These are phyloP conservation scores for Parsonsia alboflavescens DNA, from an alignment of 257 asterid species.

Conservation along the genomic window DNA sequence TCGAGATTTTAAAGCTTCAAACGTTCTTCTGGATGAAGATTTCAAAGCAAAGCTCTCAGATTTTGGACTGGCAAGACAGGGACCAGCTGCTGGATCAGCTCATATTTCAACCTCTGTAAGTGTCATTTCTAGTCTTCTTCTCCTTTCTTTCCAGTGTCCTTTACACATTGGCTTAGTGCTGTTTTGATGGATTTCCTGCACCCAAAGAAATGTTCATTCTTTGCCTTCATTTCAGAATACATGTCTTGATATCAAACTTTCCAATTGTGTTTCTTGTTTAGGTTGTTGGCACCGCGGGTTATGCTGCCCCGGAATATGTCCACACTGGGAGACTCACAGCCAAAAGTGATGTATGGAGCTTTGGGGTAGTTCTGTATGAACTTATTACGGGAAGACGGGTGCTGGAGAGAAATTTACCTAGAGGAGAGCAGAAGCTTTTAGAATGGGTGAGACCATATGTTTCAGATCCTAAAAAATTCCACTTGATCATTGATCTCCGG, in stretches of 20 bases:
- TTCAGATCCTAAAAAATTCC: constrained; percentile 73
- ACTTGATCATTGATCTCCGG: constrained; percentile 57
- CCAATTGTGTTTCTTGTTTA: constrained; percentile 12
- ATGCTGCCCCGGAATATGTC: constrained; percentile 92
- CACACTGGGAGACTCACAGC: constrained; percentile 79
- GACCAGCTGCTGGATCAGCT: constrained; percentile 71
- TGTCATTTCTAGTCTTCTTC: constrained; percentile 14
- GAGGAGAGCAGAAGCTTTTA: constrained; percentile 82
- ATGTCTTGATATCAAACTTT: neutral
- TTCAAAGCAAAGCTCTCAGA: constrained; percentile 88
- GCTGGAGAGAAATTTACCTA: constrained; percentile 76
- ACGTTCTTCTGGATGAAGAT: constrained; percentile 75
- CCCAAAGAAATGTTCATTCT: neutral
- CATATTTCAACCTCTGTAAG: constrained; percentile 84
- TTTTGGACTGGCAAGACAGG: constrained; percentile 92
- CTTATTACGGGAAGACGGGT: constrained; percentile 90
- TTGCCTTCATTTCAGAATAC: neutral
- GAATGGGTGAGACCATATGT: constrained; percentile 90
- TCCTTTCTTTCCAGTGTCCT: neutral
- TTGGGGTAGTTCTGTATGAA: constrained; percentile 84
- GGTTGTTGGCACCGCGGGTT: constrained; percentile 92
- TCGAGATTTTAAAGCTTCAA: constrained; percentile 89
- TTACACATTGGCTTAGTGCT: neutral
- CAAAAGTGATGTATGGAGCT: constrained; percentile 96
- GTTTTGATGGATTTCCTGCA: neutral